Evolutionary conservation across 139 green algal genomes (phyloP), one percentile per base, ranked within the genome.

Genomic region (Parachlorella kessleri): DNA sequence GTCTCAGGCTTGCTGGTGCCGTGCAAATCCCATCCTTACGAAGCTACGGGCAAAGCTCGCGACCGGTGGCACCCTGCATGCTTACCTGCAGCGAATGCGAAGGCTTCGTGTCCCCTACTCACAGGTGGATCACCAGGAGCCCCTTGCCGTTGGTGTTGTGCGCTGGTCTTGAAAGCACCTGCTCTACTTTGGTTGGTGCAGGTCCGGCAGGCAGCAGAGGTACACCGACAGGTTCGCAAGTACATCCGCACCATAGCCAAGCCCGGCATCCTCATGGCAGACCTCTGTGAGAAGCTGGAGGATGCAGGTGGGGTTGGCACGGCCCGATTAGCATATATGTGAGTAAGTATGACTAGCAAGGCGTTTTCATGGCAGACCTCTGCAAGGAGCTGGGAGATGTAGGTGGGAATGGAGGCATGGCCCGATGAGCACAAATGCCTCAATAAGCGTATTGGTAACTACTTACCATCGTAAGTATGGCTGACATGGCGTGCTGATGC

Each of bases 221-320:
- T 99, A 55, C 97, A 99, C 82, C 85, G 96, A 2, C 84, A 96
- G 86, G 97, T 99, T 33, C 90, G 97, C 55, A 84, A 88, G 55
- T 96, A 99, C 90, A 94, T 99, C 65, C 72, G 75, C 28, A 92
- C 40, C 18, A 92, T 98, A 18, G 91, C 90, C 74, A 97, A 98
- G 90, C 97, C 97, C 1, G 97, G 97, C 55, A 91, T 99, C 64
- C 69, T 82, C 14, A 89, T 99, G 73, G 89, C 89, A 1, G 88
- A 98, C 72, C 91, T 99, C 81, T 98, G 93, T 81, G 95, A 99
- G 88, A 92, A 87, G 79, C 90, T 99, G 73, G 97, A 99, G 84
- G 84, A 96, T 84, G 85, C 67, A 3, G 76, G 76, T 81, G 63
- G 26, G 24, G 63, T n/a, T n/a, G n/a, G n/a, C 97, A 99, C 82